Conservation (phyloP, 306 rosid species). For the Cicer bijugum region DNA sequence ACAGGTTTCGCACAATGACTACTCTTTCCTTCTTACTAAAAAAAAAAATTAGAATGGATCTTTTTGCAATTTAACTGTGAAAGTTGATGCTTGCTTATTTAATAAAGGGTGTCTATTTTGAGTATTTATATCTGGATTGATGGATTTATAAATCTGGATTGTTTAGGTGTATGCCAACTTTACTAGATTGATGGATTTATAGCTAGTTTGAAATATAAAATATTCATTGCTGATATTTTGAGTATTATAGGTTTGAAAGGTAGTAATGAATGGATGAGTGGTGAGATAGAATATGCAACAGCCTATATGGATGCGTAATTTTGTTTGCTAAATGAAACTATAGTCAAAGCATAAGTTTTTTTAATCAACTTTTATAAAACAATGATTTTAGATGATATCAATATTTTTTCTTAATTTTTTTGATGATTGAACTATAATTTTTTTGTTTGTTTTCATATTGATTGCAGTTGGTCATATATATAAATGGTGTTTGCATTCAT, state of each 20-base stretch:
- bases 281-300: not conserved
- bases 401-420: too few species aligned
- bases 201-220: too few species aligned
- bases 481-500: too few species aligned
- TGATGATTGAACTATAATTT: too few species aligned
- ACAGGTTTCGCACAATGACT: too few species aligned
- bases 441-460: too few species aligned
- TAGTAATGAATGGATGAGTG: not conserved
- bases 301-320: not conserved
- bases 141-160: not conserved
- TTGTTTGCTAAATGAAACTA: not conserved
- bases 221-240: not conserved
- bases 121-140: not conserved
- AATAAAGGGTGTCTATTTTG: not conserved
- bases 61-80: not conserved
- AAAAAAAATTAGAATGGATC: not conserved
- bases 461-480: too few species aligned
- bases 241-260: not conserved
- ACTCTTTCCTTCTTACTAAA: not conserved
- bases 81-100: not conserved
- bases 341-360: not conserved
- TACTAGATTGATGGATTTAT: too few species aligned
- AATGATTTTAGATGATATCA: too few species aligned
- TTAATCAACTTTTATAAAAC: too few species aligned
- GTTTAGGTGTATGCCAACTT: too few species aligned